phyloP scores from a whole-genome alignment of 208 protist genomes.

The Trichomonas vaginalis region DNA sequence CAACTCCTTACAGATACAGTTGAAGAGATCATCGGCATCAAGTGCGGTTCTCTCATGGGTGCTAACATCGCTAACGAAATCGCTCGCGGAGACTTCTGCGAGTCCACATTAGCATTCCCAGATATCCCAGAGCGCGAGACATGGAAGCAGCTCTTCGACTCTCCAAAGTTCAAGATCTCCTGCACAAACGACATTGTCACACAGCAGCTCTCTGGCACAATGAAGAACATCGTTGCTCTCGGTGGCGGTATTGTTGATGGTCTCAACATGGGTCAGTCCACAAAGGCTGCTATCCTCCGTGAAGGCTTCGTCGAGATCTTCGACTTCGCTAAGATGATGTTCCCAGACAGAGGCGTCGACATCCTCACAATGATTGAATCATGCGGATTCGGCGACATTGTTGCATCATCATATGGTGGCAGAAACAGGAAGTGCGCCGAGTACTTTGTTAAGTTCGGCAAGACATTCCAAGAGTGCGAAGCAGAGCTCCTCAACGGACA shows the following conservation, averaged over 20 bases:
- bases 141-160: too few relatives aligned
- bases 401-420: constrained; percentile 41
- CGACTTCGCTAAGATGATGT: neutral
- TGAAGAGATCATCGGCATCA: neutral
- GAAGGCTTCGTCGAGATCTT: constrained; percentile 28
- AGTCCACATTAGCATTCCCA: too few relatives aligned
- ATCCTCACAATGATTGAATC: constrained; percentile 29
- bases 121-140: too few relatives aligned
- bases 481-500: constrained; percentile 42
- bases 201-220: neutral
- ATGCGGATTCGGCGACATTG: constrained; percentile 33
- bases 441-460: constrained; percentile 38
- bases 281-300: constrained; percentile 35
- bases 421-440: constrained; percentile 43
- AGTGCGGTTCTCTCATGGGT: constrained; percentile 22
- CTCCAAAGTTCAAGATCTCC: too few relatives aligned
- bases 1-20: constrained; percentile 24
- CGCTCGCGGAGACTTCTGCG: neutral
- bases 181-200: too few relatives aligned
- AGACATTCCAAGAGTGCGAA: constrained; percentile 39
- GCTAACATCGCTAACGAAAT: constrained; percentile 33
- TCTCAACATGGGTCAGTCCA: constrained; percentile 23
- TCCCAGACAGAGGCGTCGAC: neutral
- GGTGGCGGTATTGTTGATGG: constrained; percentile 24
- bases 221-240: constrained; percentile 32